These are phyloP conservation scores for Marchantia polymorpha DNA, from an alignment of 225 moss, liverwort and hornwort species.

Conservation along the genomic window DNA sequence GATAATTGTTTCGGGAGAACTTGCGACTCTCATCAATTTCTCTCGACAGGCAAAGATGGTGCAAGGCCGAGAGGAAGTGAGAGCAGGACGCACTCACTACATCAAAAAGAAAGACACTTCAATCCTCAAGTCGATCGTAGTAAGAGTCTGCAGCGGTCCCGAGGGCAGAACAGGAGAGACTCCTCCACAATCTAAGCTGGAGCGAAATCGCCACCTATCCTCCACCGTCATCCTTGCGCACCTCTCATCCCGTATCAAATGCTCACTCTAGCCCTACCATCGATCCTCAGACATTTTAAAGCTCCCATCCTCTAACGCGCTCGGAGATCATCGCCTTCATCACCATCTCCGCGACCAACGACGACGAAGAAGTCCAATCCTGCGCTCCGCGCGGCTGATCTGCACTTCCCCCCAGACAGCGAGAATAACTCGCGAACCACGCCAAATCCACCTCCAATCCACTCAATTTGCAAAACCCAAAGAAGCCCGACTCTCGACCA, in stretches of 20 bases:
- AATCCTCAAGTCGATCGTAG: slow-evolving; percentile 9
- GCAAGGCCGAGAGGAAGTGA: neutral
- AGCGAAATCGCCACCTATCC: slow-evolving; percentile 29
- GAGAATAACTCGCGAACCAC: neutral
- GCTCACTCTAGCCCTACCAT: neutral
- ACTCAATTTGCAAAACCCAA: neutral
- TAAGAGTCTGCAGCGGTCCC: neutral
- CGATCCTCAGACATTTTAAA: slow-evolving; percentile 4
- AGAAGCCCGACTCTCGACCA: neutral
- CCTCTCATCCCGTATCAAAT: slow-evolving; percentile 22
- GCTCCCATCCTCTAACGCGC: slow-evolving; percentile 17
- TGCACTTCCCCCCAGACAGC: neutral
- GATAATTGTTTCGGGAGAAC: neutral
- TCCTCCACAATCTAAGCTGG: slow-evolving; percentile 30
- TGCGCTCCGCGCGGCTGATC: neutral
- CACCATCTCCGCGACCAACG: too few species aligned
- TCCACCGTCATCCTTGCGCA: slow-evolving; percentile 40
- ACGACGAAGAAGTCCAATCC: slow-evolving; percentile 13
- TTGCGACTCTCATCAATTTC: neutral
- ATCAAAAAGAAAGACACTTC: slow-evolving; percentile 1
- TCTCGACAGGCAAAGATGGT: neutral
- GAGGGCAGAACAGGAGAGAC: neutral
- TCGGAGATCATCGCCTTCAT: slow-evolving; percentile 2
- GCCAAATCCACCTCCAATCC: slow-evolving; percentile 15
- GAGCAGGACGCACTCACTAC: slow-evolving; percentile 29